Evolutionary conservation across 2,329 filamentous ascomycete species (phyloP), one percentile per base, ranked within the genome.

Genomic region (Didymella glomerata): DNA sequence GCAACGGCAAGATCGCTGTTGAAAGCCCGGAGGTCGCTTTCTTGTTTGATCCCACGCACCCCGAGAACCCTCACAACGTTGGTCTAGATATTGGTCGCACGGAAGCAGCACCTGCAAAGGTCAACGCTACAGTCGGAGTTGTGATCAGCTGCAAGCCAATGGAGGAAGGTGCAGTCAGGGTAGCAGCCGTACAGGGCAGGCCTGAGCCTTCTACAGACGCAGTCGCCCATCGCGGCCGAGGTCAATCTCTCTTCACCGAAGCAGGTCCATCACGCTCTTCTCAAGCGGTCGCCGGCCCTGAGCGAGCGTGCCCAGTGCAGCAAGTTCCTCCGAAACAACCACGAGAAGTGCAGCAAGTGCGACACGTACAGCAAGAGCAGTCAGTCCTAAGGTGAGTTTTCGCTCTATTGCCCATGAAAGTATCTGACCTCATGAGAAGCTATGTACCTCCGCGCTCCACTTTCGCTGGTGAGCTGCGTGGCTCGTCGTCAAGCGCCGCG

Each of bases 11-110:
- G 0, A 52, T 72, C 7, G 2, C 64, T 1, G n/a, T 24, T 1
- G 63, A 69, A 4, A 67, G 59, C 34, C 58, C 63, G 0, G 66
- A 70, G 25, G 8, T 72, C 3, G 59, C 59, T 1, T 69, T 70
- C 22, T 11, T 75, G 1, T 63, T 62, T 20, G 65, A 75, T 11
- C 49, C 51, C 2, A 50, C 45, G 0, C 67, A 70, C 38, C 49
- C 62, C 0, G 36, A 66, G 1, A 68, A 72, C n/a, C 52, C 62
- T 0, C 62, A 63, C 22, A 67, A 40, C 5, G 49, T 63, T 5
- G 67, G 68, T 2, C 6, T 56, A 13, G 48, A 57, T 7, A 45
- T 66, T 3, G 62, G 63, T 2, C 40, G 40, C 4, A 13, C 56
- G 44, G 38, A 30, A n/a, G 28, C 13, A 24, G 9, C 18, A 25